Evolutionary conservation across 2,329 filamentous ascomycete species (phyloP), one percentile per base, ranked within the genome.

Genomic region (Fusarium bactridioides): DNA sequence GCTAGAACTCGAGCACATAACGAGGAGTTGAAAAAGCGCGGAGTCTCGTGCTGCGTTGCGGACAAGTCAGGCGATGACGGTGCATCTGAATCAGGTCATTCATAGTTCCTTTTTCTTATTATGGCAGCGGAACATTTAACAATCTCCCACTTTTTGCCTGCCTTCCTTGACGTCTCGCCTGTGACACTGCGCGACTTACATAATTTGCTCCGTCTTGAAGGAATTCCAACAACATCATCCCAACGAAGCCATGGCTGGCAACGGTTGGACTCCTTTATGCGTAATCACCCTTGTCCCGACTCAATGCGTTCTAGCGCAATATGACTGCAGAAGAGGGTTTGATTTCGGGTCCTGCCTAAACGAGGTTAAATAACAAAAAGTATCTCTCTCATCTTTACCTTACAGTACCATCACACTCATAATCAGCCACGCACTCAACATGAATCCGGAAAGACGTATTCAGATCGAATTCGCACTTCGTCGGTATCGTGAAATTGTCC

Each of bases 41-140:
- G 43, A 43, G 54, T 48, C 5, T 11, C 35, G 7, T 12, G 35
- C 12, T 63, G 29, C 31, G 19, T 25, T 23, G 9, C 13, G 7
- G 27, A 8, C 12, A 48, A 48, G 5, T 37, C 54, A 37, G 23
- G 5, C 10, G 27, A 48, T 4, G 13, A 29, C 1, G 2, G 12
- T 13, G 23, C 10, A 27, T 1, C 16, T 41, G 11, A 11, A 18
- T 7, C 27, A 10, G 29, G 18, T 19, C 1, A 1, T 21, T 6
- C 4, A 29, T 62, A 48, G 10, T 12, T 18, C 5, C 2, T 35
- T 35, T 31, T 41, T 3, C 3, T 31, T 15, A 10, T 6, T 3
- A 9, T 16, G 1, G 9, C 3, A n/a, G 8, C 2, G 4, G 0
- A 7, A 23, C 6, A 41, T 15, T 4, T 4, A 7, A 8, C n/a